Conservation (phyloP, 441 rosid species). For the Populus tomentosa region DNA sequence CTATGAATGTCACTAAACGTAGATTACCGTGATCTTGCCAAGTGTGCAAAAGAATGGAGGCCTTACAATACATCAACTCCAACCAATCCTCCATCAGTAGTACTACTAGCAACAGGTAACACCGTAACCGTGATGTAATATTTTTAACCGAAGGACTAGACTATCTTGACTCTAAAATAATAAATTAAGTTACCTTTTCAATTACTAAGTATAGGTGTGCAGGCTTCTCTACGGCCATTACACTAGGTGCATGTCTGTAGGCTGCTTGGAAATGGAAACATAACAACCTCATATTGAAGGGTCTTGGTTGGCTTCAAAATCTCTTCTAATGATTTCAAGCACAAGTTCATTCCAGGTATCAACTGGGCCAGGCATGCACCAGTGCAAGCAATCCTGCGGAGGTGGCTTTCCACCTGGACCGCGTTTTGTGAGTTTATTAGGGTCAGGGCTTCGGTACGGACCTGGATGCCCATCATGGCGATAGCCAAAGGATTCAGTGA, state of each 20-base stretch:
- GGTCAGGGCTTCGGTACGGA: conserved; percentile 80
- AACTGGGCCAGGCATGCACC: conserved; percentile 99
- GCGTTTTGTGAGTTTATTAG: conserved; percentile 72
- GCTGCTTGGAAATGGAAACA: background rate
- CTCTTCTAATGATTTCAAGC: conserved; percentile 68
- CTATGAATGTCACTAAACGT: conserved; percentile 1
- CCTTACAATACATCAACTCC: conserved; percentile 5
- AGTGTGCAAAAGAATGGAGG: background rate
- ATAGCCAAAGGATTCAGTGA: conserved; percentile 73
- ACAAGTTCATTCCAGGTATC: conserved; percentile 94
- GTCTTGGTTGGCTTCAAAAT: conserved; percentile 34
- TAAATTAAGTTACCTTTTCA: conserved; percentile 11
- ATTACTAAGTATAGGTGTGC: background rate
- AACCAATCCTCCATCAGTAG: background rate
- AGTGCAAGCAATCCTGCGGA: conserved; percentile 94
- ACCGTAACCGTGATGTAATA: background rate
- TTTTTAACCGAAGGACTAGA: conserved; percentile 2
- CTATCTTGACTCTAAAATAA: conserved; percentile 17
- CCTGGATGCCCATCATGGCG: conserved; percentile 98
- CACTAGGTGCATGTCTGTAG: background rate
- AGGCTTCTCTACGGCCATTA: background rate
- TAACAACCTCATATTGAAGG: conserved; percentile 20
- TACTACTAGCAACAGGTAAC: background rate
- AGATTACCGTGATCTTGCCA: background rate
- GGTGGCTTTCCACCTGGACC: conserved; percentile 85